Conservation (phyloP, 768 basidiomycete genomes). For the Leucocoprinus birnbaumii region DNA sequence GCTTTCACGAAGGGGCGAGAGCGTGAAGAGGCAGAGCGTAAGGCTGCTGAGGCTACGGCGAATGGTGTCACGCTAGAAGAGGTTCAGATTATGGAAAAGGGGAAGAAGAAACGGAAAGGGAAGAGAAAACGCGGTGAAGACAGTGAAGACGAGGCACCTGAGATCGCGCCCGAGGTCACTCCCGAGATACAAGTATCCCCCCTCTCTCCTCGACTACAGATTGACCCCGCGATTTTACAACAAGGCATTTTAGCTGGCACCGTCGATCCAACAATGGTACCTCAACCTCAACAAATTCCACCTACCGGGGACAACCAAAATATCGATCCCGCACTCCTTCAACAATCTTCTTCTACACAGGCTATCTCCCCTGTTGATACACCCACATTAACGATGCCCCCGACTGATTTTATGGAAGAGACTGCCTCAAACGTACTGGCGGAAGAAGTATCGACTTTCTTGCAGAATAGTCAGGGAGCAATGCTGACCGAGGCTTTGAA, state of each 20-base stretch:
- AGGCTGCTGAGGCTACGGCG: conserved; percentile 33
- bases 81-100: conserved; percentile 27
- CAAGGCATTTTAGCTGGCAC: conserved; percentile 68
- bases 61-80: conserved; percentile 23
- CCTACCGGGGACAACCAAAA: conserved; percentile 42
- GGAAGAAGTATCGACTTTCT: conserved; percentile 66
- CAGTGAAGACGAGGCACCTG: conserved; percentile 22
- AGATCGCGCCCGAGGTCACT: conserved; percentile 16
- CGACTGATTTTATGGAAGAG: conserved; percentile 47
- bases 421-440: conserved; percentile 60
- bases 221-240: conserved; percentile 61
- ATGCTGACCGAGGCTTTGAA: conserved; percentile 59
- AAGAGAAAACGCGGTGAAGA: conserved; percentile 28
- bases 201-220: conserved; percentile 24
- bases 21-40: conserved; percentile 56
- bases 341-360: conserved; percentile 11
- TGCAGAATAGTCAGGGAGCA: conserved; percentile 60
- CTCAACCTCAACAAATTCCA: conserved; percentile 42
- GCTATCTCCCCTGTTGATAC: conserved; percentile 10
- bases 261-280: conserved; percentile 35
- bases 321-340: conserved; percentile 56
- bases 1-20: conserved; percentile 80
- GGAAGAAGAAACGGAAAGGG: conserved; percentile 28
- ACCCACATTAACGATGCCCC: conserved; percentile 22
- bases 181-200: conserved; percentile 12